Evolutionary conservation across 78 protist species (phyloP).

Genomic region (Cavenderia fasciculata): DNA sequence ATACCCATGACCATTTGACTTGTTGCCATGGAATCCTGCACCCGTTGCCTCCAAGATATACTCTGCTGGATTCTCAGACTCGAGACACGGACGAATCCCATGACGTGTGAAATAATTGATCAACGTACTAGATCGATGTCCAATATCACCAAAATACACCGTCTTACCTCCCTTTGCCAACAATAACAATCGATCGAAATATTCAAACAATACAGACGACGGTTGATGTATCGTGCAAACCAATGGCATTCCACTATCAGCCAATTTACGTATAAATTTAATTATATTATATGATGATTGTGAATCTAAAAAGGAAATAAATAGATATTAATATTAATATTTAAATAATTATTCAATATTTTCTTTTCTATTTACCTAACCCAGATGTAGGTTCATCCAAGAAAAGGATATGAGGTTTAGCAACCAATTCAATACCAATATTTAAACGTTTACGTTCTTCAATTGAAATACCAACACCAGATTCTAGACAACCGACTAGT

Average conservation of each 20-base stretch:
- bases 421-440: conserved; percentile 80
- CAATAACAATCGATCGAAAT: conserved; percentile 59
- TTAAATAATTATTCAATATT: too few species aligned
- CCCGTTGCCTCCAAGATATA: conserved; percentile 77
- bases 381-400: conserved; percentile 83
- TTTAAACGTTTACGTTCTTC: conserved; percentile 78
- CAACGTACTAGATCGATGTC: conserved; percentile 29
- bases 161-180: conserved; percentile 79
- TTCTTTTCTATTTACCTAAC: too few species aligned
- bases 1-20: not conserved
- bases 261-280: conserved; percentile 52
- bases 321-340: too few species aligned
- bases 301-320: conserved; percentile 71
- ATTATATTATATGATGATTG: conserved; percentile 61
- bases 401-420: conserved; percentile 64
- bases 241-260: conserved; percentile 79
- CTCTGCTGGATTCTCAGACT: conserved; percentile 77
- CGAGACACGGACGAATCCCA: conserved; percentile 28
- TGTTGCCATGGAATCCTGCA: conserved; percentile 52
- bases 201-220: conserved; percentile 63
- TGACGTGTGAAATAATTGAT: conserved; percentile 27
- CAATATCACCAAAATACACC: conserved; percentile 80
- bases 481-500: conserved; percentile 59
- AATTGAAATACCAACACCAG: conserved; percentile 73
- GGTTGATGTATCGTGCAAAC: conserved; percentile 83